Percentiles rank a stretch among this genome's conserved stretches.
Conservation (phyloP, 495 filamentous ascomycete species). For the Trichoderma orchidacearum region DNA sequence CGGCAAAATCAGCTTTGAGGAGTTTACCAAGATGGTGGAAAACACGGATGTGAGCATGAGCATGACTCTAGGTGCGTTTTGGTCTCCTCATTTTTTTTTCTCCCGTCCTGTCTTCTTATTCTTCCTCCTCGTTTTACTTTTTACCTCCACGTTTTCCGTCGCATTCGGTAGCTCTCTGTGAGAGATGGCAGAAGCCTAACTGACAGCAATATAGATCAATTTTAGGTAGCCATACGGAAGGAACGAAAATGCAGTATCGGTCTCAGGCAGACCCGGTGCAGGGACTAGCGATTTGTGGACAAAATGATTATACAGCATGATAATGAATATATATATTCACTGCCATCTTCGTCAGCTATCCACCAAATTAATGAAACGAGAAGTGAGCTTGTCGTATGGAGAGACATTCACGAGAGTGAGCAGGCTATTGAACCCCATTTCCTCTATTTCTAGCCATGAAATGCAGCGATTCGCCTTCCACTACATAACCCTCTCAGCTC, state of each 20-base stretch:
- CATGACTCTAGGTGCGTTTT: slow-evolving; percentile 80
- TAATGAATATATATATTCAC: not conserved
- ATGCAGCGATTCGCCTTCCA: too few relatives aligned
- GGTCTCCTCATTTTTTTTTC: not conserved
- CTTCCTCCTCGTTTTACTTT: not conserved
- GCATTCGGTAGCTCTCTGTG: not conserved
- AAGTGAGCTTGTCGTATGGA: too few relatives aligned
- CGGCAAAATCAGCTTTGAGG: slow-evolving; percentile 98
- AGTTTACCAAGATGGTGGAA: slow-evolving; percentile 98
- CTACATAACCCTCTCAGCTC: too few relatives aligned
- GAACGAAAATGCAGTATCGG: not conserved
- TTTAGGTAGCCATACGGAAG: not conserved
- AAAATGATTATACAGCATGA: not conserved
- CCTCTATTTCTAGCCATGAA: too few relatives aligned
- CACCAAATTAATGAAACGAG: too few relatives aligned
- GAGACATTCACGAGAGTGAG: too few relatives aligned
- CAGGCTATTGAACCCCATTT: too few relatives aligned
- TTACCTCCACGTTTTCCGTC: not conserved
- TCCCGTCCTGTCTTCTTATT: not conserved
- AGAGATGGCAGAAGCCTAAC: not conserved
- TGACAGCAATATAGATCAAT: not conserved
- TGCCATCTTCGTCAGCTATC: not conserved
- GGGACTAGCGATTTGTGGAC: not conserved
- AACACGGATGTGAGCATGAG: slow-evolving; percentile 95
- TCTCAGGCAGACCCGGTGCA: not conserved